These are phyloP conservation scores for Raffaelea ambrosiae DNA, from an alignment of 2,329 filamentous ascomycete species.

Conservation along the genomic window DNA sequence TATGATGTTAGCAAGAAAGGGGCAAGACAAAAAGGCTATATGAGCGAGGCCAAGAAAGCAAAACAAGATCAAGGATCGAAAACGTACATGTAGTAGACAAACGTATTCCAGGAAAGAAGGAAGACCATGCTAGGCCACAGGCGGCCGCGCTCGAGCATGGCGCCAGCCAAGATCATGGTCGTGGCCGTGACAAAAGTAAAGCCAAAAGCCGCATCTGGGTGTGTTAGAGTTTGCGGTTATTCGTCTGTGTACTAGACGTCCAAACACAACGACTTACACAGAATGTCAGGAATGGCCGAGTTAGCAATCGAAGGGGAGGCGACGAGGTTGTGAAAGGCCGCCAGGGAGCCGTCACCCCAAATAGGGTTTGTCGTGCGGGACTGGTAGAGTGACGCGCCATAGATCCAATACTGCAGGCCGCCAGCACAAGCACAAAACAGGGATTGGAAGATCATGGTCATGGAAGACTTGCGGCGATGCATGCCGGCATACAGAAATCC, in stretches of 20 bases:
- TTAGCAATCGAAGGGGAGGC: constrained; percentile 52
- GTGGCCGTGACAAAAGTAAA: constrained; percentile 54
- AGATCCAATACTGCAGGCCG: constrained; percentile 53
- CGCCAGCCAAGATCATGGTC: constrained; percentile 57
- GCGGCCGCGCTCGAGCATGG: constrained; percentile 49
- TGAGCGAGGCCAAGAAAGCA: no score
- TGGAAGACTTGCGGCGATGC: constrained; percentile 51
- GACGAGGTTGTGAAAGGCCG: constrained; percentile 51
- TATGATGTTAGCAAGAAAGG: no score
- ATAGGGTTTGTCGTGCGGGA: constrained; percentile 50
- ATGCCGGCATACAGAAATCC: constrained; percentile 57
- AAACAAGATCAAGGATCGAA: no score
- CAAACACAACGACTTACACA: constrained; percentile 17
- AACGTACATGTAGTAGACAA: constrained; percentile 44
- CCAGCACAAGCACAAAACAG: constrained; percentile 43
- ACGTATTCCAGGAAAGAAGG: constrained; percentile 53
- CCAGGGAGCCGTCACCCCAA: constrained; percentile 55
- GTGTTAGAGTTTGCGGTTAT: neutral
- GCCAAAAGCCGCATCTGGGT: constrained; percentile 34
- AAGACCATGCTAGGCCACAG: constrained; percentile 57
- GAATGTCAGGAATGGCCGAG: constrained; percentile 52
- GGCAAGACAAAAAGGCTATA: no score
- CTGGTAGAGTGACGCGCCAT: constrained; percentile 56
- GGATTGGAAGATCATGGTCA: constrained; percentile 54
- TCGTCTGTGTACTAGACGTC: neutral